These are phyloP conservation scores for Cutaneotrichosporon sp. DNA, from an alignment of 1,284 basidiomycete species.

Conservation along the genomic window DNA sequence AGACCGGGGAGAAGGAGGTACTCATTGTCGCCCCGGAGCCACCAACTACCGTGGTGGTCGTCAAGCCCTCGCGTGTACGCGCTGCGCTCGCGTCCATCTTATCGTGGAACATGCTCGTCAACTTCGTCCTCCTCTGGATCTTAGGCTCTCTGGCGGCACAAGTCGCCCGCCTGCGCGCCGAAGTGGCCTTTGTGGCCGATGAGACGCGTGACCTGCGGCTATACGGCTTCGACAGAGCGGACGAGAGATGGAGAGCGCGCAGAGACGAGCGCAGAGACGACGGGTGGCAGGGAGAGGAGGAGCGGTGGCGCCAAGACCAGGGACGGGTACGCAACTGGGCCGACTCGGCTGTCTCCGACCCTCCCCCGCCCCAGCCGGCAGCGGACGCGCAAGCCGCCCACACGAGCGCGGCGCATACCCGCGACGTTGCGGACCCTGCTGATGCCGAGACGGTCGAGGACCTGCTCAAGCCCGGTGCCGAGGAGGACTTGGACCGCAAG, in stretches of 20 bases:
- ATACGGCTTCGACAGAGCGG: slow-evolving; percentile 24
- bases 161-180: slow-evolving; percentile 38
- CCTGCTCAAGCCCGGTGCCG: not conserved
- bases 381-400: not conserved
- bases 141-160: slow-evolving; percentile 38
- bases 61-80: not conserved
- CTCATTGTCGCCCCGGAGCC: not conserved
- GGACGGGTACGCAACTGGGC: not conserved
- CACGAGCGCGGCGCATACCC: slow-evolving; percentile 2
- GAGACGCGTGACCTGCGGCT: slow-evolving; percentile 43
- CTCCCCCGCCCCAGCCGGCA: not conserved
- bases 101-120: slow-evolving; percentile 33
- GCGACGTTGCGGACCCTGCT: not conserved
- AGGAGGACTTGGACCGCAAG: not conserved
- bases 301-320: not conserved
- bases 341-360: not conserved
- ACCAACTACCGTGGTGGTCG: not conserved
- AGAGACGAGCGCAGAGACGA: not conserved
- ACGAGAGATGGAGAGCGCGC: not conserved
- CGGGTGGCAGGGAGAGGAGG: not conserved
- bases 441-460: not conserved
- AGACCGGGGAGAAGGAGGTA: not conserved
- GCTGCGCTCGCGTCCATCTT: slow-evolving; percentile 18
- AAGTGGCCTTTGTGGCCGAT: slow-evolving; percentile 42
- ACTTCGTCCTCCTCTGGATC: slow-evolving; percentile 41